Percentiles rank a stretch among this genome's conserved stretches.
Conservation (phyloP, 139 green algal species). For the Parachlorella kessleri region DNA sequence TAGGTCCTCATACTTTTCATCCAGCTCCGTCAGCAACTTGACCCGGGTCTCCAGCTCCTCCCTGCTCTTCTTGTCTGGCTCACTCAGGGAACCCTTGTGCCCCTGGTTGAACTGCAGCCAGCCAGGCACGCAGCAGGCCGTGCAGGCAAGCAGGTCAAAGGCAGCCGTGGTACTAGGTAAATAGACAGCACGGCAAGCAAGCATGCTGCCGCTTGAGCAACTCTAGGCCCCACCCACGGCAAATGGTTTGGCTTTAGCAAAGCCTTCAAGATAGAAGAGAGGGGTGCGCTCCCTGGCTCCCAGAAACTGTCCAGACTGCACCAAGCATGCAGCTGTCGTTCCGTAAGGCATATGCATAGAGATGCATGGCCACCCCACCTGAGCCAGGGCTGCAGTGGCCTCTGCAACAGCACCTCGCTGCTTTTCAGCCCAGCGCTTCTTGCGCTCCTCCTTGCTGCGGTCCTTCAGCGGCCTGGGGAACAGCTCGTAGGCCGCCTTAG, state of each 20-base stretch:
- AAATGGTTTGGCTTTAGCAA: too few relatives aligned
- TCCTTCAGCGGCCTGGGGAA: conserved; percentile 60
- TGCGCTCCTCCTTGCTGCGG: conserved; percentile 56
- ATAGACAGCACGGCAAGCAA: too few relatives aligned
- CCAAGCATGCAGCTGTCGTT: too few relatives aligned
- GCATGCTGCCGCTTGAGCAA: too few relatives aligned
- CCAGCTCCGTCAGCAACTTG: conserved; percentile 59
- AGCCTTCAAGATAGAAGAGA: too few relatives aligned
- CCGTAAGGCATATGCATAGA: too few relatives aligned
- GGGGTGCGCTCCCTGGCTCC: too few relatives aligned
- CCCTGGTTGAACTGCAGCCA: conserved; percentile 3
- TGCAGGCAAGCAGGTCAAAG: too few relatives aligned
- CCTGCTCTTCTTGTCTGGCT: conserved; percentile 34
- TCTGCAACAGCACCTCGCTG: conserved; percentile 56
- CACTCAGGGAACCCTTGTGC: not conserved
- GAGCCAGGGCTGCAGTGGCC: conserved; percentile 50
- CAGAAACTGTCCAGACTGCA: too few relatives aligned
- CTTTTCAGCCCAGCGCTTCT: conserved; percentile 65
- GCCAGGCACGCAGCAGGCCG: too few relatives aligned
- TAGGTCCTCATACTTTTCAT: conserved; percentile 46
- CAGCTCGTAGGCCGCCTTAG: conserved; percentile 74
- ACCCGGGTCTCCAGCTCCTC: conserved; percentile 77
- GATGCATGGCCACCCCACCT: conserved; percentile 31
- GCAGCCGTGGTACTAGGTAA: too few relatives aligned
- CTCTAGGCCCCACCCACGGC: too few relatives aligned